Evolutionary conservation across 768 basidiomycete species (phyloP).

Genomic region (Boletellus ananiceps): DNA sequence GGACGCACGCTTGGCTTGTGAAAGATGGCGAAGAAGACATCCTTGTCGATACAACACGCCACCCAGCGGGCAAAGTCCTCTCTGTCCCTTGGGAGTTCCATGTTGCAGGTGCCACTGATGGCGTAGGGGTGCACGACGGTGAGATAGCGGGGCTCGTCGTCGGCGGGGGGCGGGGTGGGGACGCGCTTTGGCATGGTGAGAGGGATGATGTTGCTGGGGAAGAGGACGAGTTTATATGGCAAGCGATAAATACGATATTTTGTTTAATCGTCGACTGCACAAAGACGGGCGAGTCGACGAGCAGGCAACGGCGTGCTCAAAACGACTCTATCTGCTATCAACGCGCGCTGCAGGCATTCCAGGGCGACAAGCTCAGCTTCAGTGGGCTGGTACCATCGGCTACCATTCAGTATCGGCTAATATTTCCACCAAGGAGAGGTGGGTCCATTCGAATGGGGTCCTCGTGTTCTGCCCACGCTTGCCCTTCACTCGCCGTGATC

Average conservation of each 20-base stretch:
- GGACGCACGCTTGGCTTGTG: constrained; percentile 42
- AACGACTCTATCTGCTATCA: too few species aligned
- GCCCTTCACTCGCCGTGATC: constrained; percentile 9
- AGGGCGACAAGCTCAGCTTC: too few species aligned
- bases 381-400: too few species aligned
- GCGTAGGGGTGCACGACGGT: constrained; percentile 45
- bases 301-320: not conserved
- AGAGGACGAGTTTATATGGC: not conserved
- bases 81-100: constrained; percentile 37
- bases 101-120: constrained; percentile 33
- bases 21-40: constrained; percentile 37
- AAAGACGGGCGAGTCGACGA: not conserved
- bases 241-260: not conserved
- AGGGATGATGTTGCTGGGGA: not conserved
- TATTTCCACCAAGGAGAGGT: too few species aligned
- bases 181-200: constrained; percentile 39
- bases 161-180: constrained; percentile 38
- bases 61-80: constrained; percentile 41
- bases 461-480: not conserved
- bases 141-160: constrained; percentile 43
- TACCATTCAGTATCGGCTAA: too few species aligned
- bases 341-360: too few species aligned
- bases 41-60: constrained; percentile 35
- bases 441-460: too few species aligned
- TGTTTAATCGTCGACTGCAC: too few species aligned